Conservation (phyloP, 306 rosid genomes). For the Biancaea sappan region DNA sequence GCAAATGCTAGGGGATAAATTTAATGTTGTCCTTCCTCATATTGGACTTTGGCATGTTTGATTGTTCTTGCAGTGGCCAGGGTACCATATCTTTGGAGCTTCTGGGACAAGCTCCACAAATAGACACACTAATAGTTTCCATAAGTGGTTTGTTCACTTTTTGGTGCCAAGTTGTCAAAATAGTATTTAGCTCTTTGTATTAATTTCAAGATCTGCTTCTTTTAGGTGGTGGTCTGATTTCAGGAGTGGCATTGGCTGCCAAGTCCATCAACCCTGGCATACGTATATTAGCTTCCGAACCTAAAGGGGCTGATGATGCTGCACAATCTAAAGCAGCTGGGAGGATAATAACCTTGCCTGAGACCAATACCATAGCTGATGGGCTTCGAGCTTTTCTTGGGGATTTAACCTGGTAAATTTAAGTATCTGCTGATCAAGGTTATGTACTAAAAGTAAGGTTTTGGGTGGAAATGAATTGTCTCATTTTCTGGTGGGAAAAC, state of each 20-base stretch:
- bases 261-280: constrained; percentile 76
- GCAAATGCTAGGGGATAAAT: constrained; percentile 22
- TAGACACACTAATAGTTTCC: constrained; percentile 76
- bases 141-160: constrained; percentile 74
- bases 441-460: constrained; percentile 26
- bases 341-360: constrained; percentile 62
- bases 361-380: constrained; percentile 86
- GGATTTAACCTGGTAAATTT: constrained; percentile 75
- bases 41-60: constrained; percentile 31
- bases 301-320: constrained; percentile 87
- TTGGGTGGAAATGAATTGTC: too few relatives aligned
- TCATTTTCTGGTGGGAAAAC: too few relatives aligned
- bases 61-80: constrained; percentile 79
- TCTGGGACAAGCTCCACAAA: constrained; percentile 76
- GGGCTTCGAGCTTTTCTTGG: constrained; percentile 92
- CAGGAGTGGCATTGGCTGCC: constrained; percentile 95
- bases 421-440: constrained; percentile 17
- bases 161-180: constrained; percentile 10
- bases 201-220: not conserved
- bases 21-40: constrained; percentile 18
- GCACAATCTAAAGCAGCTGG: constrained; percentile 91
- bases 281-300: constrained; percentile 85
- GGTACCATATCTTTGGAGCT: constrained; percentile 87
- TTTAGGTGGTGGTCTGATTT: constrained; percentile 87
- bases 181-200: not conserved